These are phyloP conservation scores for Neurospora sp. DNA, from an alignment of 495 filamentous ascomycete genomes.

Conservation along the genomic window DNA sequence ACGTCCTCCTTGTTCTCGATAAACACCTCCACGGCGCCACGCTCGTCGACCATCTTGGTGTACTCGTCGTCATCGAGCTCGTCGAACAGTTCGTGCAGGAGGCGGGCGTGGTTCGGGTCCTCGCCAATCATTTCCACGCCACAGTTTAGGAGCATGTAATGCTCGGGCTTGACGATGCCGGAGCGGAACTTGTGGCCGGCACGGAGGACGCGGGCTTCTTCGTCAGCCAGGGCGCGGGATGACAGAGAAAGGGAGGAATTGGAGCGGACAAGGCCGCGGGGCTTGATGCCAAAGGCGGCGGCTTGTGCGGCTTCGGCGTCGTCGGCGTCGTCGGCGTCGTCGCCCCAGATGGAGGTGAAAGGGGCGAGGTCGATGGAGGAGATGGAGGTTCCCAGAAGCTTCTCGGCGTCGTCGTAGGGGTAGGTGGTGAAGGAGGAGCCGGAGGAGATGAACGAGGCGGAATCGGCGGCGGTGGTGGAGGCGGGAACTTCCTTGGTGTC, in stretches of 20 bases:
- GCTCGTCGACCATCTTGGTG: slow-evolving; percentile 40
- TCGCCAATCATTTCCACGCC: slow-evolving; percentile 40
- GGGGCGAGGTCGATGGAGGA: background rate
- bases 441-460: slow-evolving; percentile 9
- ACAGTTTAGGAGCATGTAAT: slow-evolving; percentile 31
- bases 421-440: slow-evolving; percentile 21
- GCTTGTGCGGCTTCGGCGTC: slow-evolving; percentile 27
- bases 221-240: slow-evolving; percentile 66
- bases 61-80: slow-evolving; percentile 53
- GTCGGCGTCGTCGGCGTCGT: slow-evolving; percentile 29
- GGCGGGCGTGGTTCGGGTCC: slow-evolving; percentile 41
- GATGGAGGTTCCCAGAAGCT: slow-evolving; percentile 1
- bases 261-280: slow-evolving; percentile 49
- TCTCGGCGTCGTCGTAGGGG: slow-evolving; percentile 21
- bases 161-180: slow-evolving; percentile 37
- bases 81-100: slow-evolving; percentile 54
- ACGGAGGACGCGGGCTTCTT: slow-evolving; percentile 84
- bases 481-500: slow-evolving; percentile 55
- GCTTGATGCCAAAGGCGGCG: slow-evolving; percentile 19
- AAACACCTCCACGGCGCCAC: slow-evolving; percentile 49
- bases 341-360: slow-evolving; percentile 14
- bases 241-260: slow-evolving; percentile 72
- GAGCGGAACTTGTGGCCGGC: slow-evolving; percentile 72
- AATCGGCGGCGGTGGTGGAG: slow-evolving; percentile 11
- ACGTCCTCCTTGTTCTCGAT: slow-evolving; percentile 45